Evolutionary conservation across 164 flowering plant genomes (phyloP), one percentile per base, ranked within the genome.

Genomic region (Piper betle): DNA sequence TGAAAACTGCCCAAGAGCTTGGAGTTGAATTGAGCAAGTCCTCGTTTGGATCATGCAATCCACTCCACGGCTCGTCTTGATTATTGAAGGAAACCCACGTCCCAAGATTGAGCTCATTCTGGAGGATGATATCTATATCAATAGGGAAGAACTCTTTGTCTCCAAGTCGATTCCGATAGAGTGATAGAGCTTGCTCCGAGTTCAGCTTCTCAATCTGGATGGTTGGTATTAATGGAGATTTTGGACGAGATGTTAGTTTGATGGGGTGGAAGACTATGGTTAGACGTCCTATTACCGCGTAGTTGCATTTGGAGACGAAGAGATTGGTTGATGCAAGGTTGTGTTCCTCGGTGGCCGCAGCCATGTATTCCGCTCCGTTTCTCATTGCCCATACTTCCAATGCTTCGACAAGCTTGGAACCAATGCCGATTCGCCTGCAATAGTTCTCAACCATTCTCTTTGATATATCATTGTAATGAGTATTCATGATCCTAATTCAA

Each of bases 1-100:
- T 81, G 5, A 79, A 60, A 9, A 81, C 60, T 6, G 69, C 76
- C 85, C 85, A 81, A 40, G 85, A 75, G 62, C 76, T 79, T 53
- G 76, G 78, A 55, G 69, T 65, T 63, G 41, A 66, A 48, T 17
- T 42, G 9, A 20, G 56, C 59, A 73, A 65, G 11, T 52, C 62
- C 37, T 66, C 65, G 41, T 73, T 71, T 57, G 42, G 57, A 55
- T 39, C 25, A 39, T 67, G 48, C 57, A 74, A 64, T 16, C 66
- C 69, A 54, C 59, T 18, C 82, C 84, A 78, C 33, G 33, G 33
- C n/a, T 67, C 70, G 7, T 77, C 82, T 53, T 72, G 72, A 55
- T 66, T 64, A 52, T 73, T 75, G 56, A 67, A 81, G 53, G 72
- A 73, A 0, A 79, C 77, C 85, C 85, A 81, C 0, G 85, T 79